Base-by-base conservation (phyloP, 768 basidiomycete genomes). In the Tephrocybe rancida region DNA sequence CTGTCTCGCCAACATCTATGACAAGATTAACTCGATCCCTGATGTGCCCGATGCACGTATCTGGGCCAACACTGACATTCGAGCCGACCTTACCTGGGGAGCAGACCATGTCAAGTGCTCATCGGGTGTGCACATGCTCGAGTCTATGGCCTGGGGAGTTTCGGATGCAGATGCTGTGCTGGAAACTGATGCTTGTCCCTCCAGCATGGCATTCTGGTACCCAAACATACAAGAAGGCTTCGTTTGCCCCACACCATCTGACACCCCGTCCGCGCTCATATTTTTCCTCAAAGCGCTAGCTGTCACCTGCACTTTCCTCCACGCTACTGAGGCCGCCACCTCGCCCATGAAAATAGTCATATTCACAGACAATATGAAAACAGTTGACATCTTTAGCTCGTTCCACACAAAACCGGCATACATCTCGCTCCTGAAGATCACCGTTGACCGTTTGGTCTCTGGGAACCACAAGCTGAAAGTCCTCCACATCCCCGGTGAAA, bases 1-100 rank as follows among this genome's bases (percentile, higher is more conserved):
- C 0, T 64, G 59, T 0, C 61, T 81, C 0, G 68, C 49, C 19
- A 54, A 60, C 0, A 3, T 77, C 0, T 80, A 79, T 52, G 48
- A 55, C 0, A 78, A 79, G 50, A 35, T 59, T 2, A 16, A 48
- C 1, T n/a, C 25, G 5, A 4, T 18, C 6, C 22, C 29, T 2
- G 24, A 32, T 0, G 30, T 52, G 9, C 22, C 46, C 0, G 35
- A 58, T 18, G 60, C 61, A 18, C 9, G 29, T 3, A 19, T 46
- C 3, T 46, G 29, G 44, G 25, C 24, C 3, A 43, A 43, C n/a
- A 22, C 21, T 2, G 21, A 13, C 5, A 43, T 43, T 25, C 5
- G 42, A 9, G 25, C 42, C 25, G 42, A 43, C 24, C 42, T 43
- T 22, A 25, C 19, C 0, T 46, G 16, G 44, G 44, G 18, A 5